Conservation (phyloP, 2,329 filamentous ascomycete genomes). For the Exophiala alcalophila region DNA sequence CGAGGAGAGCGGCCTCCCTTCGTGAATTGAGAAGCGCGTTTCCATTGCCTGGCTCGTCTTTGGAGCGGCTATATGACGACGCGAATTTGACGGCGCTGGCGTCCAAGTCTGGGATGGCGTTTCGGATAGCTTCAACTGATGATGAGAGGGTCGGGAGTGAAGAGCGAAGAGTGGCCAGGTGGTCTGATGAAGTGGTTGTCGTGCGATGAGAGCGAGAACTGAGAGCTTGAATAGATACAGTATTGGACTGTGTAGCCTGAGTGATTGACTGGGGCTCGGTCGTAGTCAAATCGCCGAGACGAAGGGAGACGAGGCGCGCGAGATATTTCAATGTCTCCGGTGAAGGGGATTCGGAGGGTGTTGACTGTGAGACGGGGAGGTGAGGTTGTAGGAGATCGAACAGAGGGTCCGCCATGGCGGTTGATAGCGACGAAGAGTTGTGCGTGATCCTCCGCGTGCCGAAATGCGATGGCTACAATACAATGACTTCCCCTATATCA, state of each 20-base stretch:
- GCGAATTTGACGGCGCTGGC: constrained; percentile 76
- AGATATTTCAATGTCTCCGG: constrained; percentile 63
- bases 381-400: constrained; percentile 70
- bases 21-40: constrained; percentile 69
- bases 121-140: constrained; percentile 64
- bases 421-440: constrained; percentile 1
- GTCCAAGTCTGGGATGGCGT: constrained; percentile 75
- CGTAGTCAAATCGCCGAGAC: constrained; percentile 67
- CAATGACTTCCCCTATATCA: no score
- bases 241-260: constrained; percentile 74
- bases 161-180: constrained; percentile 69
- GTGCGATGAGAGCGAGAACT: constrained; percentile 85
- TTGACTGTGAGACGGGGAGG: constrained; percentile 46
- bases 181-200: constrained; percentile 75
- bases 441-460: background rate
- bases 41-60: constrained; percentile 48
- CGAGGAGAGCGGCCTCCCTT: constrained; percentile 74
- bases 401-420: constrained; percentile 65
- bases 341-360: no score
- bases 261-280: constrained; percentile 77
- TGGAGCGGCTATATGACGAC: constrained; percentile 71
- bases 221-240: constrained; percentile 79
- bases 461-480: background rate
- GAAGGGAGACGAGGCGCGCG: constrained; percentile 70
- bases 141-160: constrained; percentile 68